A percentile compares a stretch with the other conserved stretches of the same genome.
phyloP scores from a whole-genome alignment of 2,329 filamentous ascomycete species.

The Cladosporium sp. region DNA sequence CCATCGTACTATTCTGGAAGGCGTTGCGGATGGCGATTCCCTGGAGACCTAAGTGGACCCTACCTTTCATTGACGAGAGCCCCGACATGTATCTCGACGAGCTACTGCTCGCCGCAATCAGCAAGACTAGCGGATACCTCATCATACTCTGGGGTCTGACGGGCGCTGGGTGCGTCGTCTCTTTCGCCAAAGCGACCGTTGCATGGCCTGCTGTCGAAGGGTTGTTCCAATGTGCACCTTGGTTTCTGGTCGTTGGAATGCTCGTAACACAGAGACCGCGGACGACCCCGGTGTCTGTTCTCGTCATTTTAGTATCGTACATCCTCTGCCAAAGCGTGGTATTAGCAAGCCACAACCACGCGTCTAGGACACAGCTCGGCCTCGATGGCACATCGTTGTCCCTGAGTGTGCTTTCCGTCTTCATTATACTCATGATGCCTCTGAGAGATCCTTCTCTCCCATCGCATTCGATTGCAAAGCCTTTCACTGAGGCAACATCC shows the following conservation, averaged over 20 bases:
- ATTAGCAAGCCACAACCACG: slow-evolving; percentile 14
- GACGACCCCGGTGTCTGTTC: slow-evolving; percentile 21
- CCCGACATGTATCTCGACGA: slow-evolving; percentile 13
- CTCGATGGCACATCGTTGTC: slow-evolving; percentile 30
- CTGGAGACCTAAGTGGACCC: slow-evolving; percentile 45
- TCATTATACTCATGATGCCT: slow-evolving; percentile 61
- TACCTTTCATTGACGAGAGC: slow-evolving; percentile 45
- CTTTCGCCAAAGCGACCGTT: slow-evolving; percentile 13
- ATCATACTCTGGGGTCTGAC: slow-evolving; percentile 17
- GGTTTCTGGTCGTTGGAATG: slow-evolving; percentile 20
- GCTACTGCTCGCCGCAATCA: slow-evolving; percentile 27
- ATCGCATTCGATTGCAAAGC: slow-evolving; percentile 52
- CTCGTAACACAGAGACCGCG: slow-evolving; percentile 22
- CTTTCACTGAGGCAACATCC: slow-evolving; percentile 50
- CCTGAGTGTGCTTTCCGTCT: slow-evolving; percentile 42
- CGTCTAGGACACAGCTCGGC: slow-evolving; percentile 18
- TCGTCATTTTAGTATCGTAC: slow-evolving; percentile 20
- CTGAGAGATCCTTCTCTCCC: slow-evolving; percentile 55
- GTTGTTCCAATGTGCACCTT: slow-evolving; percentile 18
- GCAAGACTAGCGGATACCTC: slow-evolving; percentile 18
- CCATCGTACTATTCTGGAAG: slow-evolving; percentile 33
- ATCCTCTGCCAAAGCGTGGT: slow-evolving; percentile 21
- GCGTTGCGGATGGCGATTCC: slow-evolving; percentile 26
- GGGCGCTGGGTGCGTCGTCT: slow-evolving; percentile 16
- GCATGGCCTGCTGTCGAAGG: slow-evolving; percentile 7